These are phyloP conservation scores for Hibiscus tridactylites DNA, from an alignment of 345 rosid species.

Conservation along the genomic window DNA sequence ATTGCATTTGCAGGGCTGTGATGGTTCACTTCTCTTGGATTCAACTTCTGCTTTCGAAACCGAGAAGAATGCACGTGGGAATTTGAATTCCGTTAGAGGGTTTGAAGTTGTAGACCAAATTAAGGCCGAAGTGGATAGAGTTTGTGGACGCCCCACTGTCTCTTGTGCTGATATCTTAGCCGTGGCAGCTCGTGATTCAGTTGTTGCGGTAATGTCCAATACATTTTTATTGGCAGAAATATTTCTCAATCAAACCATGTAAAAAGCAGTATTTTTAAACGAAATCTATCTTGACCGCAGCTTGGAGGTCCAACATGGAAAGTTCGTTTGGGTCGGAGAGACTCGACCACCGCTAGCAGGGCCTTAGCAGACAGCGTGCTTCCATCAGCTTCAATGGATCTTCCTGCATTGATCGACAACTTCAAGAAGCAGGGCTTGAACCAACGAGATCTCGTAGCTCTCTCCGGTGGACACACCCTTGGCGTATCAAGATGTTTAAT, in stretches of 20 bases:
- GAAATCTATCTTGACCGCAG: slow-evolving; percentile 1
- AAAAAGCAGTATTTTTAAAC: background rate
- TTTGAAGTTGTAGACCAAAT: slow-evolving; percentile 27
- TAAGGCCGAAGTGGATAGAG: slow-evolving; percentile 24
- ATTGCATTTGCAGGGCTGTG: slow-evolving; percentile 23
- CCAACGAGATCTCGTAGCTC: background rate
- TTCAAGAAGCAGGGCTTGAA: background rate
- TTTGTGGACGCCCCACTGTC: slow-evolving; percentile 15
- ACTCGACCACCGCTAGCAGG: slow-evolving; percentile 39
- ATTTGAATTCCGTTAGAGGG: slow-evolving; percentile 19
- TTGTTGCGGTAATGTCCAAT: background rate
- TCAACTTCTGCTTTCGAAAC: slow-evolving; percentile 18
- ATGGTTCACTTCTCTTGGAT: slow-evolving; percentile 27
- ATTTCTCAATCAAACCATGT: no score
- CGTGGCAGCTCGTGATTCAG: slow-evolving; percentile 26
- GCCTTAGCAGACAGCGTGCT: slow-evolving; percentile 28
- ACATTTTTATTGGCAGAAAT: no score
- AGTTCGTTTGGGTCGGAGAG: slow-evolving; percentile 40
- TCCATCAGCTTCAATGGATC: slow-evolving; percentile 26
- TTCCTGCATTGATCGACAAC: background rate
- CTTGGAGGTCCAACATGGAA: slow-evolving; percentile 31
- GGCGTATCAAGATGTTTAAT: slow-evolving; percentile 33
- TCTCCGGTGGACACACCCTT: background rate
- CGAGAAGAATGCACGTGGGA: slow-evolving; percentile 22
- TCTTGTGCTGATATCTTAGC: slow-evolving; percentile 33